phyloP scores from a whole-genome alignment of 768 basidiomycete genomes.

The Cubamyces sp. region DNA sequence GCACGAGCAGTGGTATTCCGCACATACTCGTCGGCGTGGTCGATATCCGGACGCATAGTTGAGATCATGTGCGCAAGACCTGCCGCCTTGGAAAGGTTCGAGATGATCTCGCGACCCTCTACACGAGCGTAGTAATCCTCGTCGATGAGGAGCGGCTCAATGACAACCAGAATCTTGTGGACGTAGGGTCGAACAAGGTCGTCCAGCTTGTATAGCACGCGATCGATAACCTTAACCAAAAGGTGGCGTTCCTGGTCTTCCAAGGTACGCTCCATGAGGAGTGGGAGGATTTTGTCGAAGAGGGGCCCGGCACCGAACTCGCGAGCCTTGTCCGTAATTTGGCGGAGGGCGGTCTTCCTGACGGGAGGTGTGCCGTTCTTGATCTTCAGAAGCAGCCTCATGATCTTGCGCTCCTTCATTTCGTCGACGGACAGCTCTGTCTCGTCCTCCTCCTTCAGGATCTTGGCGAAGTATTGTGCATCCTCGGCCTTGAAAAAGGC shows the following conservation, averaged over 20 bases:
- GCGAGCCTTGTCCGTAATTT: constrained; percentile 98
- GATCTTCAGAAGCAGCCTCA: constrained; percentile 96
- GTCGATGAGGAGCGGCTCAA: constrained; percentile 97
- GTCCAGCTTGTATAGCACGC: constrained; percentile 97
- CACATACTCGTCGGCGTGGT: constrained; percentile 99
- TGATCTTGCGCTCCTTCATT: constrained; percentile 99
- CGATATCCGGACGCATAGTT: constrained; percentile 99
- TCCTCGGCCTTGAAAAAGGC: constrained; percentile 99
- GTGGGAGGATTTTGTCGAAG: constrained; percentile 97
- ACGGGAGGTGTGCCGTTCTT: constrained; percentile 99
- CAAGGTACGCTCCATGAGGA: constrained; percentile 96
- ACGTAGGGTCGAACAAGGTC: constrained; percentile 99
- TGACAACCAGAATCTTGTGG: constrained; percentile 99
- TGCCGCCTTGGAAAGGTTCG: constrained; percentile 96
- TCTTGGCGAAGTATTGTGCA: constrained; percentile 96
- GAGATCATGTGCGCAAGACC: constrained; percentile 99
- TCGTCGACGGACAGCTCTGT: constrained; percentile 91
- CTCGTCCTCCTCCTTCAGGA: constrained; percentile 94
- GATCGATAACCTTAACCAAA: constrained; percentile 98
- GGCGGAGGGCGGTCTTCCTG: constrained; percentile 94
- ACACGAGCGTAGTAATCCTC: constrained; percentile 97
- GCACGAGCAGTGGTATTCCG: constrained; percentile 99
- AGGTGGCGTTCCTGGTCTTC: constrained; percentile 99
- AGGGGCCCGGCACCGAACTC: constrained; percentile 98
- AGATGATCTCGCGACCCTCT: constrained; percentile 99